Evolutionary conservation across 441 rosid genomes (phyloP), one percentile per base, ranked within the genome.

Genomic region (Gossypium davidsonii): DNA sequence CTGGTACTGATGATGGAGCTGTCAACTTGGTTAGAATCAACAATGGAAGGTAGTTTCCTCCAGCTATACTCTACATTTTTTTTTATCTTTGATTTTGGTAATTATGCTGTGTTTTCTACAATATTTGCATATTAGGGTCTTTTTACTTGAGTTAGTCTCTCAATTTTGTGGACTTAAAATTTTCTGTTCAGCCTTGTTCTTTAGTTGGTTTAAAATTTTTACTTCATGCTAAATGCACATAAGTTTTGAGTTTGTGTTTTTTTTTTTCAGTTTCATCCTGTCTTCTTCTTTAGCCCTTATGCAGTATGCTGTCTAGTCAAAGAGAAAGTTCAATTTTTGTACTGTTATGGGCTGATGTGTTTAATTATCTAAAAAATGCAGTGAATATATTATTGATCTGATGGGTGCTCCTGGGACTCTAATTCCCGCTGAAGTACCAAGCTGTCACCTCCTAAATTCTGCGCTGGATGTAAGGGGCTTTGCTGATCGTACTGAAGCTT

Each of bases 381-480:
- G 98, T 78, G 99, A 95, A 80, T 95, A 90, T 80, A 95, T 95
- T 68, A 87, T 95, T 77, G 99, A 95, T 83, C 88, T 95, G 75
- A 95, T 95, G 99, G 98, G 97, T 80, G 99, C 98, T 82, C 99
- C 99, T 67, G 99, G 98, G 65, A 83, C 97, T 17, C 83, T 95
- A 60, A 90, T 95, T 78, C 99, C 99, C 73, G 84, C 88, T 4
- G 99, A 95, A 85, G 96, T 90, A 75, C 92, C 99, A 46, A 84
- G 87, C 76, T 85, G 79, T 81, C 87, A 80, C 81, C 87, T 91
- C 55, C 84, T 84, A 66, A 81, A 70, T 78, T 73, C 88, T 70
- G 89, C 88, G 44, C 79, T 88, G 39, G 90, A 77, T 37, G 60
- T 78, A 20, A 84, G 86, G 71, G 79, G 85, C 58, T 86, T 83